Evolutionary conservation across 1,139 yeast genomes (phyloP), one percentile per base, ranked within the genome.

Genomic region (Magnusiomyces suaveolens): DNA sequence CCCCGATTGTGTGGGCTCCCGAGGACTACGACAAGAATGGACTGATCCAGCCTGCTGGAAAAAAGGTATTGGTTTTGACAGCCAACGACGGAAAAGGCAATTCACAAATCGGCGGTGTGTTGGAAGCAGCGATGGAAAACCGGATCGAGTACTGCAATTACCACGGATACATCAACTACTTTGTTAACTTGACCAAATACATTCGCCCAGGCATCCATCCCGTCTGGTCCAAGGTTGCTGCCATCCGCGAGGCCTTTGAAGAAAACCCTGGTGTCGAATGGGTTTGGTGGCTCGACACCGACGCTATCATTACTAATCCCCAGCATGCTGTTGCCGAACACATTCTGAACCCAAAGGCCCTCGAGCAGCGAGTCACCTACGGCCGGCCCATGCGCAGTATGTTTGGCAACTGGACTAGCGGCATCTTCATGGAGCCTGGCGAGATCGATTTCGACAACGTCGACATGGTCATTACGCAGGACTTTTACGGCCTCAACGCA

Each of bases 101-200:
- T 26, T 54, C 57, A n/a, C 60, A 55, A 18, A 64, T 61, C 36
- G 52, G 56, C 8, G 62, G 64, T 46, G 55, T 64, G 14, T 54
- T 63, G 23, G 53, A 61, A 14, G 60, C 58, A 62, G 63, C 67
- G 23, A 57, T 63, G 46, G 52, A 58, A 43, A 69, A 69, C 57
- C 63, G 72, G 18, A 59, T 62, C 21, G 69, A 66, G 43, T 69
- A 68, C 56, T 65, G 69, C 46, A 59, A 59, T 43, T 58, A 56
- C 53, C 72, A 69, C 51, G 65, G 67, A 39, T 66, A 67, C 55
- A 58, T 59, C 8, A 63, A 69, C 52, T 62, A 63, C 54, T 66
- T 63, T 52, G 59, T 64, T 47, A 62, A 68, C 57, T 56, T 63
- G 46, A 55, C 64, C 21, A 59, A 63, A 49, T 63, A 46, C 38